Conservation (phyloP, 768 basidiomycete genomes). For the Rhodotorula babjevae region DNA sequence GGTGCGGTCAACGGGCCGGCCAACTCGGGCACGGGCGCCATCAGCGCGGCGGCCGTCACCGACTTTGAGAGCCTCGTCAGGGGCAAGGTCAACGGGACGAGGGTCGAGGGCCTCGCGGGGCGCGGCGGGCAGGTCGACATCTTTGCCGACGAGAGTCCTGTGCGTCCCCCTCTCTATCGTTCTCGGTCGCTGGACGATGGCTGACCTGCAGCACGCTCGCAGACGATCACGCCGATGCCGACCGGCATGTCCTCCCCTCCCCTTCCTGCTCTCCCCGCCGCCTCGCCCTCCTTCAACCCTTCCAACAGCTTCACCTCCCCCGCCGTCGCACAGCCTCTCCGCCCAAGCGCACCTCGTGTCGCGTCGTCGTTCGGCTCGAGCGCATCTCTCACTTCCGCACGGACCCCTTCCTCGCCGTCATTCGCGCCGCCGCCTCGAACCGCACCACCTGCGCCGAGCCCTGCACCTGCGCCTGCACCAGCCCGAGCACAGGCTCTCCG, state of each 20-base stretch:
- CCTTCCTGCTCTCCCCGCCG: constrained; percentile 9
- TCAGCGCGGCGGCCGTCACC: constrained; percentile 51
- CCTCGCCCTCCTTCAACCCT: background rate
- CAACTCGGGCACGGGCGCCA: constrained; percentile 48
- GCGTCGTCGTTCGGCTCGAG: background rate
- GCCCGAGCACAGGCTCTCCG: background rate
- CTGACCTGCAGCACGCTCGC: background rate
- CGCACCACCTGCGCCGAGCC: background rate
- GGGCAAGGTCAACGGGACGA: constrained; percentile 43
- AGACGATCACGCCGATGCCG: constrained; percentile 16
- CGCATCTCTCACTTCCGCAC: constrained; percentile 11
- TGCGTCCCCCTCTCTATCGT: background rate
- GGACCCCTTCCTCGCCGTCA: constrained; percentile 10
- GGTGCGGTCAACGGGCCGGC: background rate
- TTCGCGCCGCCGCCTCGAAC: no score
- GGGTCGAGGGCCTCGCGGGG: constrained; percentile 17
- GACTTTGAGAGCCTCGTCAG: constrained; percentile 81
- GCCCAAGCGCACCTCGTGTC: background rate
- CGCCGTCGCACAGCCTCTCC: background rate
- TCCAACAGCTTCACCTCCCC: constrained; percentile 2
- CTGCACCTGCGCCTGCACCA: background rate
- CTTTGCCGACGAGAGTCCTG: constrained; percentile 29
- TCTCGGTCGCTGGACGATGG: accelerated
- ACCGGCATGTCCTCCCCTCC: constrained; percentile 14
- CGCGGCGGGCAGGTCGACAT: constrained; percentile 25